Evolutionary conservation across 2,329 filamentous ascomycete species (phyloP).

Genomic region (Fusarium guadeloupense): DNA sequence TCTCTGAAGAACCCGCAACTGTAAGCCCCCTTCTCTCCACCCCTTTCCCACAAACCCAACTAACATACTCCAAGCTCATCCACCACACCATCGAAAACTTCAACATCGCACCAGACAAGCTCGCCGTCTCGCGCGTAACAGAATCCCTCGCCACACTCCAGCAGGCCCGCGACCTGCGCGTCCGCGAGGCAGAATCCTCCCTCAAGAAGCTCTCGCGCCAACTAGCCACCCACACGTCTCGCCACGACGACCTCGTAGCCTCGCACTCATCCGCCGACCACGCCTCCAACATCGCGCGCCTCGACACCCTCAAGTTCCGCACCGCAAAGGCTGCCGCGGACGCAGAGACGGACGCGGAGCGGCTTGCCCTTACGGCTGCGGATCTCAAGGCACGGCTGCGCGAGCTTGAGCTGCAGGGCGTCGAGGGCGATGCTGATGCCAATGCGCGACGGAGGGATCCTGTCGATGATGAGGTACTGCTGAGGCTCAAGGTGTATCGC

Average conservation of each 20-base stretch:
- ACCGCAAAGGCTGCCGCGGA: constrained; percentile 91
- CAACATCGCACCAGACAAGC: constrained; percentile 89
- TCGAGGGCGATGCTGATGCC: constrained; percentile 69
- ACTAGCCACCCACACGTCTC: constrained; percentile 76
- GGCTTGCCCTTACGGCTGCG: constrained; percentile 80
- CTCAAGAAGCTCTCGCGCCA: constrained; percentile 79
- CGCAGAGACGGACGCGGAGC: constrained; percentile 92
- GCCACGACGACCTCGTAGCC: constrained; percentile 79
- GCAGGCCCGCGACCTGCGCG: constrained; percentile 81
- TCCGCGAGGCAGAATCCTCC: constrained; percentile 73
- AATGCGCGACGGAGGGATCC: constrained; percentile 50
- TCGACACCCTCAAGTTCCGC: constrained; percentile 94
- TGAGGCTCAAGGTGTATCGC: constrained; percentile 91
- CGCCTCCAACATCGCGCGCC: constrained; percentile 82
- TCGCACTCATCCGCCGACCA: constrained; percentile 82
- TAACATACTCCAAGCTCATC: constrained; percentile 73
- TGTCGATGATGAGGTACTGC: constrained; percentile 70
- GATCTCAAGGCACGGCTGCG: constrained; percentile 78
- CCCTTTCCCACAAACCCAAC: neutral
- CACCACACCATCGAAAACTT: constrained; percentile 93
- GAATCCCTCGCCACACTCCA: constrained; percentile 86
- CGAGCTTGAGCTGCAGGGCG: constrained; percentile 85
- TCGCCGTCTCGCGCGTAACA: constrained; percentile 82
- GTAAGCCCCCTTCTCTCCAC: constrained; percentile 62
- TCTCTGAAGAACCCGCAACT: constrained; percentile 90